Percentiles rank a stretch among this genome's conserved stretches.
phyloP scores from a whole-genome alignment of 495 filamentous ascomycete species.

The Podospora pseudopauciseta region DNA sequence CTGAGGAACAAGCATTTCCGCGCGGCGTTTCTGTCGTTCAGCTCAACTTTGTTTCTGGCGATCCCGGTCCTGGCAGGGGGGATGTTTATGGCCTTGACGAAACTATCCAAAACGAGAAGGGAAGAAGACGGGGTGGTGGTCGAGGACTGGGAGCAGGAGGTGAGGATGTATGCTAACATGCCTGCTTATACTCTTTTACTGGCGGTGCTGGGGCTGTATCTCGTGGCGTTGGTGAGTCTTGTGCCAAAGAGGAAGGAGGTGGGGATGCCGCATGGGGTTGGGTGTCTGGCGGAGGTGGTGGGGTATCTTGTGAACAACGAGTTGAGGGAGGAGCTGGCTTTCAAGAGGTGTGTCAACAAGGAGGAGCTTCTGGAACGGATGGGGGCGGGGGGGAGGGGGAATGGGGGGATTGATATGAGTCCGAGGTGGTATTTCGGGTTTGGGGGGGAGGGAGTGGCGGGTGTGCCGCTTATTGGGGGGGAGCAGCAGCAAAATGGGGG shows the following conservation, averaged over 20 bases:
- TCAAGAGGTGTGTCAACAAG: slow-evolving; percentile 37
- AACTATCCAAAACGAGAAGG: not conserved
- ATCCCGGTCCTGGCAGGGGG: slow-evolving; percentile 76
- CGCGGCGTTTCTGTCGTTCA: slow-evolving; percentile 63
- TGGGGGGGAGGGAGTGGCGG: not conserved
- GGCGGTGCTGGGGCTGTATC: slow-evolving; percentile 61
- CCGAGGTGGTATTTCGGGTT: slow-evolving; percentile 36
- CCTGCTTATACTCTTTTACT: slow-evolving; percentile 68
- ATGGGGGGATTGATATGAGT: slow-evolving; percentile 17
- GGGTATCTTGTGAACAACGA: slow-evolving; percentile 68
- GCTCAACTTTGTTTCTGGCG: slow-evolving; percentile 59
- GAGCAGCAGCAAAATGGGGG: not conserved
- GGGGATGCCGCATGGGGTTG: slow-evolving; percentile 65
- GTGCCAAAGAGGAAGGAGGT: slow-evolving; percentile 56
- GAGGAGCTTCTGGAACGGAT: slow-evolving; percentile 34
- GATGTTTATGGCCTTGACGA: slow-evolving; percentile 73
- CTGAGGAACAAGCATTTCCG: slow-evolving; percentile 63
- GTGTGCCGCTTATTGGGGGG: slow-evolving; percentile 9
- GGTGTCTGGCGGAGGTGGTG: slow-evolving; percentile 70
- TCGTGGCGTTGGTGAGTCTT: slow-evolving; percentile 46
- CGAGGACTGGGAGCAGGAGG: slow-evolving; percentile 43
- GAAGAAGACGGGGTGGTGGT: not conserved
- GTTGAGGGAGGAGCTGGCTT: slow-evolving; percentile 63
- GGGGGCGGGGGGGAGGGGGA: slow-evolving; percentile 31
- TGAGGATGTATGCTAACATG: slow-evolving; percentile 66